Base-by-base conservation (phyloP, 2,329 filamentous ascomycete species). In the Colletotrichum eleusines region DNA sequence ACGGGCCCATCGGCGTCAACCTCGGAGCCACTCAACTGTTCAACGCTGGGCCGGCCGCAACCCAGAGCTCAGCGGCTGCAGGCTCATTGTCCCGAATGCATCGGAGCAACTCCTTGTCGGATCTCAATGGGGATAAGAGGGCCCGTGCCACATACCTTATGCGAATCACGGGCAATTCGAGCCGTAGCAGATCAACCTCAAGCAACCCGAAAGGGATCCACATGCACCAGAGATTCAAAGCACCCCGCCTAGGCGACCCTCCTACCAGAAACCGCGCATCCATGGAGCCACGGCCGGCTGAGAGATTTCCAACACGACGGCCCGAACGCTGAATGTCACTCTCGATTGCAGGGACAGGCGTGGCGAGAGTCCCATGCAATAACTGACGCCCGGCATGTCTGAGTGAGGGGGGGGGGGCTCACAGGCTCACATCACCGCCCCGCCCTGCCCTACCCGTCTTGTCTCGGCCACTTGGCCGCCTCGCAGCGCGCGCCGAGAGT, bases 381-480 rank as follows among this genome's bases (percentile, higher is more conserved):
- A 62, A 69, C 66, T 54, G 66, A 69, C 62, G 46, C 35, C 46
- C 38, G 40, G 31, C 51, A 64, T 50, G 66, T 64, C 42, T 64
- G 42, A 62, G 42, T 44, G 8, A 42, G n/a, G n/a, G n/a, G n/a
- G 20, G 20, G 57, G 26, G 31, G n/a, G 26, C 44, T 33, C 42
- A n/a, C n/a, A n/a, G n/a, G n/a, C 51, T 42, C 42, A 33, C 42
- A 44, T 51, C 66, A 23, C 59, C 50, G n/a, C 54, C 59, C 59
- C 46, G 59, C 59, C 59, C 53, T 60, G 61, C 66, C 66, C 53
- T 65, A 65, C 44, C 66, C 61, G 66, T 59, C 66, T 59, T 38
- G 61, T 64, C 66, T 58, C 60, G 44, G 51, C 66, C 62, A 60
- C 62, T 66, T 66, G 35, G 35, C 65, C 40, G 48, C 65, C 65